phyloP scores from a whole-genome alignment of 1,139 yeast species.

The Arxiozyma slooffiae region DNA sequence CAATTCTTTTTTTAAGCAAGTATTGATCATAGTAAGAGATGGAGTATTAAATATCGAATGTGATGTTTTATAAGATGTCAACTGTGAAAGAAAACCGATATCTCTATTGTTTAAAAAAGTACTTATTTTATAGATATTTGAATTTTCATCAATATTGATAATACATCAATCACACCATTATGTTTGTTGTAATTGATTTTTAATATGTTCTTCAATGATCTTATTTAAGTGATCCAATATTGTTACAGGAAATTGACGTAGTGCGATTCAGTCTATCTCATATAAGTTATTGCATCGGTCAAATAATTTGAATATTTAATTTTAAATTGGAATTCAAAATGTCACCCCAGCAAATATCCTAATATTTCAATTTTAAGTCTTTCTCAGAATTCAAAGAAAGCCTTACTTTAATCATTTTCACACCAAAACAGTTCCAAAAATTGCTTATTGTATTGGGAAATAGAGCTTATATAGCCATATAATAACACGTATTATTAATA shows the following conservation, averaged over 20 bases:
- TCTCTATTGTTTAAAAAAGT: conserved; percentile 10
- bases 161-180: conserved; percentile 81
- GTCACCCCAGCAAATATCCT: conserved; percentile 47
- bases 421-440: conserved; percentile 67
- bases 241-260: conserved; percentile 27
- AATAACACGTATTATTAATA: conserved; percentile 33
- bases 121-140: conserved; percentile 16
- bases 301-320: conserved; percentile 24
- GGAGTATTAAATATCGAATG: neutral
- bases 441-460: conserved; percentile 65
- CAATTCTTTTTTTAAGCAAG: conserved; percentile 3
- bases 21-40: neutral
- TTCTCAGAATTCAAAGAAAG: conserved; percentile 55
- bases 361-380: conserved; percentile 45
- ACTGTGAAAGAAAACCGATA: neutral
- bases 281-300: conserved; percentile 26
- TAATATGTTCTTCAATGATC: conserved; percentile 29
- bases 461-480: conserved; percentile 85
- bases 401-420: conserved; percentile 51
- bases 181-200: conserved; percentile 60
- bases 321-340: conserved; percentile 9
- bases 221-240: conserved; percentile 5
- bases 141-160: conserved; percentile 43
- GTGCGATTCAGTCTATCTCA: conserved; percentile 28
- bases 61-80: neutral